phyloP scores from a whole-genome alignment of 306 rosid species.

The Malus sylvestris region DNA sequence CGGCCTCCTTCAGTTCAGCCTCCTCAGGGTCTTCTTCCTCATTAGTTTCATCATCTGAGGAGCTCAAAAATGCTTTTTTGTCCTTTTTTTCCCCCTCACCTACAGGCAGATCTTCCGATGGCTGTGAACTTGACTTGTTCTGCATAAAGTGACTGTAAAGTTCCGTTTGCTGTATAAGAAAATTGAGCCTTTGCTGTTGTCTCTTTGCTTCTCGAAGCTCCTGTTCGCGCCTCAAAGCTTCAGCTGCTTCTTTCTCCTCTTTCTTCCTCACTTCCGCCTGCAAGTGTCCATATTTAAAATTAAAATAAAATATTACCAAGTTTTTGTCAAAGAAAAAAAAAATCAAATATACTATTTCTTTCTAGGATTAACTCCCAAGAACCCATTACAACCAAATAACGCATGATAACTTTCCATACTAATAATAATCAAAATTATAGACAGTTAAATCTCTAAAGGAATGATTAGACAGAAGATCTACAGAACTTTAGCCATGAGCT shows the following conservation, averaged over 20 bases:
- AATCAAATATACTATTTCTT: not conserved
- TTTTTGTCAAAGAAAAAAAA: not conserved
- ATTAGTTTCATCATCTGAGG: constrained; percentile 35
- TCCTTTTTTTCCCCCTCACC: constrained; percentile 45
- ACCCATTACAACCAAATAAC: not conserved
- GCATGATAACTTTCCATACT: not conserved
- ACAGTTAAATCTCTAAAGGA: not conserved
- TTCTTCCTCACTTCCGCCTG: constrained; percentile 86
- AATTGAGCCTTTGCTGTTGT: constrained; percentile 95
- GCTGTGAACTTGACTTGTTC: constrained; percentile 71
- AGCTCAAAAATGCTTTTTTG: constrained; percentile 37
- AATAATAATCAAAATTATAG: not conserved
- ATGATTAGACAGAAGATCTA: not conserved
- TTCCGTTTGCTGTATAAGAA: constrained; percentile 97
- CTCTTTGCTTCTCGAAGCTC: constrained; percentile 98
- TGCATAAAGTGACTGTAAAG: constrained; percentile 98
- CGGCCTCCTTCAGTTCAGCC: constrained; percentile 85
- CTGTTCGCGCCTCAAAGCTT: constrained; percentile 90
- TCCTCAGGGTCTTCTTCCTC: constrained; percentile 90
- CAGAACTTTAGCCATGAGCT: not conserved
- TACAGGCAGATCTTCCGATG: constrained; percentile 51
- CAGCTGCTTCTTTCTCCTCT: constrained; percentile 98
- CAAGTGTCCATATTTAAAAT: constrained; percentile 17
- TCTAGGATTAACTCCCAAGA: not conserved
- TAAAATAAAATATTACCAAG: constrained; percentile 8